phyloP scores from a whole-genome alignment of 306 rosid species.

The Benincasa hispida region DNA sequence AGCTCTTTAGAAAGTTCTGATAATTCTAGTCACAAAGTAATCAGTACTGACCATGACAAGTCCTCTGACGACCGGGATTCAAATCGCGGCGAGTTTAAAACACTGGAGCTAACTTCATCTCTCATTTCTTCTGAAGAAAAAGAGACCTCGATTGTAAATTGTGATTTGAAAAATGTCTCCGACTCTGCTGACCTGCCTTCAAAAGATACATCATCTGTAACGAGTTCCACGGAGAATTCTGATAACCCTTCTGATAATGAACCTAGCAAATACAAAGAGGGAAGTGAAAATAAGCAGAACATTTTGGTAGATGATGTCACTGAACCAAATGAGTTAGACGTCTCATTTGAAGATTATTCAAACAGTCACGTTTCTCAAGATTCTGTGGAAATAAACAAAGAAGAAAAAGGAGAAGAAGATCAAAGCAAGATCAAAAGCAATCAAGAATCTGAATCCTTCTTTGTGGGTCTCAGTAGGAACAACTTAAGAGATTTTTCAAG shows the following conservation, averaged over 20 bases:
- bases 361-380: slow-evolving; percentile 21
- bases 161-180: slow-evolving; percentile 5
- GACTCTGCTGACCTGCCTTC: slow-evolving; percentile 7
- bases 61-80: slow-evolving; percentile 12
- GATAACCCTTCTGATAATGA: slow-evolving; percentile 10
- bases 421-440: slow-evolving; percentile 6
- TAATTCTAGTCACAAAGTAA: slow-evolving; percentile 10
- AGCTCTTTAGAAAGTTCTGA: slow-evolving; percentile 18
- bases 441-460: slow-evolving; percentile 16
- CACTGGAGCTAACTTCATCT: slow-evolving; percentile 6
- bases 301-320: slow-evolving; percentile 11
- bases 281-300: slow-evolving; percentile 5
- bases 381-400: slow-evolving; percentile 16
- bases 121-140: slow-evolving; percentile 16
- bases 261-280: slow-evolving; percentile 8
- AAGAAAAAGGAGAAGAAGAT: slow-evolving; percentile 16
- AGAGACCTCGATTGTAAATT: neutral
- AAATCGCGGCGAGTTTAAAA: slow-evolving; percentile 11
- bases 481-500: slow-evolving; percentile 26
- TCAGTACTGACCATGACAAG: neutral
- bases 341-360: slow-evolving; percentile 22
- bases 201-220: slow-evolving; percentile 8
- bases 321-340: slow-evolving; percentile 20
- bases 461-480: slow-evolving; percentile 15
- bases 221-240: slow-evolving; percentile 10